Evolutionary conservation across 2,329 filamentous ascomycete species (phyloP).

Genomic region (Trichoderma hamatum): DNA sequence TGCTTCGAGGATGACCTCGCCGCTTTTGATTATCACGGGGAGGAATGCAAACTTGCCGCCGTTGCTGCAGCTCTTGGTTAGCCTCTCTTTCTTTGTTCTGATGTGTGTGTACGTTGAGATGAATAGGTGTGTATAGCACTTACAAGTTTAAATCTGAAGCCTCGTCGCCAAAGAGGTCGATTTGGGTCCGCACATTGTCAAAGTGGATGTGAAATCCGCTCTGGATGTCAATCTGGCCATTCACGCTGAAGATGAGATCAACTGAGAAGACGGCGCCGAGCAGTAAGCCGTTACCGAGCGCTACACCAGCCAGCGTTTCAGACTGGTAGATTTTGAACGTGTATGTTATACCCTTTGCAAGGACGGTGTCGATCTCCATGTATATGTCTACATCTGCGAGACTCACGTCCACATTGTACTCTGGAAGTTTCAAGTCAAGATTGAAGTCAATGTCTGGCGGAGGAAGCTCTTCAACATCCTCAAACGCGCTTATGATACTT

Average conservation of each 20-base stretch:
- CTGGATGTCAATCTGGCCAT: conserved; percentile 52
- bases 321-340: conserved; percentile 54
- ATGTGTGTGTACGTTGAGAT: not conserved
- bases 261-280: conserved; percentile 53
- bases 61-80: conserved; percentile 41
- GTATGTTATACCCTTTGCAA: conserved; percentile 49
- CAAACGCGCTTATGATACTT: conserved; percentile 29
- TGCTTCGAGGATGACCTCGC: conserved; percentile 48
- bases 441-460: conserved; percentile 46
- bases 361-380: conserved; percentile 48
- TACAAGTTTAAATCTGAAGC: conserved; percentile 54
- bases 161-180: conserved; percentile 54
- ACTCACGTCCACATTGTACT: conserved; percentile 47
- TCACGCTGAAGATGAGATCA: conserved; percentile 55
- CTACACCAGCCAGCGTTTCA: conserved; percentile 48
- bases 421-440: conserved; percentile 49
- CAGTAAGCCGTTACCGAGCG: conserved; percentile 43
- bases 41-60: conserved; percentile 60
- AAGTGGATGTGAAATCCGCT: conserved; percentile 59
- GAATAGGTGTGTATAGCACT: conserved; percentile 34
- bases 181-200: conserved; percentile 52
- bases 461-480: conserved; percentile 29
- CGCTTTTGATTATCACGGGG: conserved; percentile 53
- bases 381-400: conserved; percentile 59
- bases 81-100: not conserved